Conservation (phyloP, 306 rosid species). For the Trifolium subterraneum region DNA sequence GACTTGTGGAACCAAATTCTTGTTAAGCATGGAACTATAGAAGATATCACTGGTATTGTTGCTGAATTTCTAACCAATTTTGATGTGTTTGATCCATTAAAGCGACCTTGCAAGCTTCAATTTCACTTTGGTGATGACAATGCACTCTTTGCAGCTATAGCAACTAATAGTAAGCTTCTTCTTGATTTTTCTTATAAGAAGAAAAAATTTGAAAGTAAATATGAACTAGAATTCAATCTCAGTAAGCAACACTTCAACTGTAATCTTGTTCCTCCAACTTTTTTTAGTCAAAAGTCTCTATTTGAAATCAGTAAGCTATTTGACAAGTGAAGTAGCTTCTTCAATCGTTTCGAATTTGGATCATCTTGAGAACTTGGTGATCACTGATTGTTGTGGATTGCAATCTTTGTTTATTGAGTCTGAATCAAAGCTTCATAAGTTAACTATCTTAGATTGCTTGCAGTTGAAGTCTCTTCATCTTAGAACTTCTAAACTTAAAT, state of each 20-base stretch:
- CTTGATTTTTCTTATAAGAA: constrained; percentile 54
- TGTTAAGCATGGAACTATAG: constrained; percentile 49
- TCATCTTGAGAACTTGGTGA: constrained; percentile 62
- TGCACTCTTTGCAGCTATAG: constrained; percentile 54
- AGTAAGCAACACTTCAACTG: constrained; percentile 36
- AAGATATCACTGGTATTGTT: constrained; percentile 45
- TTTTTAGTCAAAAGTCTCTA: constrained; percentile 63
- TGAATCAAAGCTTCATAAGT: constrained; percentile 56
- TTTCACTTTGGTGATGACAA: constrained; percentile 52
- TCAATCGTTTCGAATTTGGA: constrained; percentile 60
- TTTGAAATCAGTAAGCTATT: constrained; percentile 60
- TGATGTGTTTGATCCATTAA: constrained; percentile 59
- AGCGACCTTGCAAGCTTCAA: constrained; percentile 61
- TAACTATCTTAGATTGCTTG: constrained; percentile 65
- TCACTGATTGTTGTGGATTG: constrained; percentile 67
- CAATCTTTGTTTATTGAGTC: constrained; percentile 57
- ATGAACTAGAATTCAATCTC: constrained; percentile 49
- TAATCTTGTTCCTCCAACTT: constrained; percentile 39
- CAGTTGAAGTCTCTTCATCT: constrained; percentile 62
- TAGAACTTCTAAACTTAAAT: constrained; percentile 59
- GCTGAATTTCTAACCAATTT: constrained; percentile 48
- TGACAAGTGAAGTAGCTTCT: constrained; percentile 52
- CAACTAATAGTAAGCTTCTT: constrained; percentile 63
- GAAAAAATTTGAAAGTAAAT: constrained; percentile 36
- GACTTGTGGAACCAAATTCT: constrained; percentile 63